These are phyloP conservation scores for Strobilomyces confusus DNA, from an alignment of 768 basidiomycete species.

Conservation along the genomic window DNA sequence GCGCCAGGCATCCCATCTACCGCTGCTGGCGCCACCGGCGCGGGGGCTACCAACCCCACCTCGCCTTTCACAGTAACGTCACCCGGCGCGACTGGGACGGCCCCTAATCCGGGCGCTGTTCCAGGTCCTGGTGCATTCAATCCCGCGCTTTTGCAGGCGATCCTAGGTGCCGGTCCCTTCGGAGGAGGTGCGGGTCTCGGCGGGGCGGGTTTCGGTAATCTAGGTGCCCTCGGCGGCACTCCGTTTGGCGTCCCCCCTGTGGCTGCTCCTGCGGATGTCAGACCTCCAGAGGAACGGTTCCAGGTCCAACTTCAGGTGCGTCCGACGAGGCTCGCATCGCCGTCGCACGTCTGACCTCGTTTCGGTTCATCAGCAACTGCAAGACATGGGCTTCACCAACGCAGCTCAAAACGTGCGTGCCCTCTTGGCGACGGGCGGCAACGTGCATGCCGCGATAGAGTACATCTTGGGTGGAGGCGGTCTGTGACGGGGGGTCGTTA, in stretches of 20 bases:
- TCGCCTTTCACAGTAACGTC: conserved; percentile 15
- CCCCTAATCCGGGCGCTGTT: conserved; percentile 13
- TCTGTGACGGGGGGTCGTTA: conserved; percentile 1
- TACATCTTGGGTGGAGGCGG: conserved; percentile 86
- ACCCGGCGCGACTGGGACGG: conserved; percentile 21
- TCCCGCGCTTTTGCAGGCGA: conserved; percentile 40
- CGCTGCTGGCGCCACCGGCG: not conserved
- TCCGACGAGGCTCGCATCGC: not conserved
- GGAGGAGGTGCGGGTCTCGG: conserved; percentile 2
- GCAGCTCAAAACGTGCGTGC: conserved; percentile 89
- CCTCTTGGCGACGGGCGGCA: conserved; percentile 87
- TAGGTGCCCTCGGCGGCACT: conserved; percentile 27
- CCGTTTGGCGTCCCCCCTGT: conserved; percentile 20
- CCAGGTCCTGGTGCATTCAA: conserved; percentile 30
- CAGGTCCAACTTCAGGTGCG: conserved; percentile 76
- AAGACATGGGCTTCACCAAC: conserved; percentile 93
- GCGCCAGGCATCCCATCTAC: conserved; percentile 55
- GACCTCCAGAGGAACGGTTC: conserved; percentile 89
- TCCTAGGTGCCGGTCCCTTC: conserved; percentile 6
- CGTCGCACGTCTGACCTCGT: not conserved
- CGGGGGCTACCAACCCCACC: conserved; percentile 23
- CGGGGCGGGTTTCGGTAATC: conserved; percentile 21
- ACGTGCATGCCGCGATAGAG: conserved; percentile 88
- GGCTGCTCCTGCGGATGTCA: conserved; percentile 53
- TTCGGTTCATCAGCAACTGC: conserved; percentile 70